Conservation (phyloP, 495 filamentous ascomycete species). For the Trichoderma erinaceum region DNA sequence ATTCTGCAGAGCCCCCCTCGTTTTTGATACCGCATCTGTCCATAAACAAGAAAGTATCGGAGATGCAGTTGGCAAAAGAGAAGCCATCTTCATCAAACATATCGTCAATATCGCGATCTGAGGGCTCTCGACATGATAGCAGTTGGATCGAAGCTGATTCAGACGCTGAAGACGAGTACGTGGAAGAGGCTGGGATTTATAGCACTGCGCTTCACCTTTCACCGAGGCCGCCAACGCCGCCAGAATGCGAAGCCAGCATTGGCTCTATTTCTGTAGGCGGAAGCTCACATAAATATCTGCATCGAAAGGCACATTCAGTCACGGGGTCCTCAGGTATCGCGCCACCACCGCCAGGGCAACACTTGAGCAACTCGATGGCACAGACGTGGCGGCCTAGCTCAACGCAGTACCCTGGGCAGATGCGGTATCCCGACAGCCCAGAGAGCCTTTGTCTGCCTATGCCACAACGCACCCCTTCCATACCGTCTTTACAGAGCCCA, state of each 20-base stretch:
- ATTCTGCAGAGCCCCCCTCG: conserved; percentile 25
- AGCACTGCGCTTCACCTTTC: neutral
- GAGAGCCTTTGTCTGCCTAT: neutral
- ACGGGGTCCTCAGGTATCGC: neutral
- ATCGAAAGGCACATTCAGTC: conserved; percentile 7
- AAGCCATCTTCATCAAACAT: conserved; percentile 22
- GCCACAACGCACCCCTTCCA: neutral
- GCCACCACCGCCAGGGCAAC: neutral
- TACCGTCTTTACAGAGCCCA: neutral
- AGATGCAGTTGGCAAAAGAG: conserved; percentile 15
- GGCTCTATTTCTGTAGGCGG: neutral
- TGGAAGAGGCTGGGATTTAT: neutral
- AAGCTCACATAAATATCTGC: neutral
- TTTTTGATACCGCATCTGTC: conserved; percentile 30
- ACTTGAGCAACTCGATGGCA: conserved; percentile 3
- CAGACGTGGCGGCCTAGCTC: neutral
- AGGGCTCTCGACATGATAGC: conserved; percentile 14
- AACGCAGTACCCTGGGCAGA: neutral
- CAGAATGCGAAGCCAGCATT: neutral
- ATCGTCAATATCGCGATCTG: conserved; percentile 18
- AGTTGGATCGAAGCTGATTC: conserved; percentile 34
- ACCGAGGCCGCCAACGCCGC: conserved; percentile 14
- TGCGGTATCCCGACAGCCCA: conserved; percentile 10
- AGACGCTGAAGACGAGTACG: conserved; percentile 14
- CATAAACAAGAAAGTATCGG: conserved; percentile 31